Evolutionary conservation across 805 yeast species (phyloP).

Genomic region (Cephaloascus albidus): DNA sequence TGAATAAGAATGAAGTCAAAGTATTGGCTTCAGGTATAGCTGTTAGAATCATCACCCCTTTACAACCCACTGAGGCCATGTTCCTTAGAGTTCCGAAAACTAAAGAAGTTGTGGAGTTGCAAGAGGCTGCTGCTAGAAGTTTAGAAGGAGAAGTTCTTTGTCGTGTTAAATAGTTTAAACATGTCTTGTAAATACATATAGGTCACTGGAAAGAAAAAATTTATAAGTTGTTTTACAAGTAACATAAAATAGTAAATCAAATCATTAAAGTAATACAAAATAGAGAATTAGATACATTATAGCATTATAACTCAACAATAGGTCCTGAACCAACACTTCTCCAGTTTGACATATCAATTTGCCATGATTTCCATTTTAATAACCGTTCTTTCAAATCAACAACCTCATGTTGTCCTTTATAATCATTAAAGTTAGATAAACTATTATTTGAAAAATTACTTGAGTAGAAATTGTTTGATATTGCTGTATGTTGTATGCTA

Average conservation of each 20-base stretch:
- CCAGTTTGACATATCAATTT: constrained; percentile 82
- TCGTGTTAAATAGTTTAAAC: constrained; percentile 58
- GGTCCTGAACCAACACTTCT: constrained; percentile 62
- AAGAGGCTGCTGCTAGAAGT: constrained; percentile 75
- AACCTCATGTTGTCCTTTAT: constrained; percentile 33
- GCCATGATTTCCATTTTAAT: constrained; percentile 76
- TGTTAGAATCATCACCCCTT: constrained; percentile 67
- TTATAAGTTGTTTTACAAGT: no score
- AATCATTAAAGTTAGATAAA: constrained; percentile 5
- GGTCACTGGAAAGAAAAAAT: no score
- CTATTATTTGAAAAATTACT: neutral
- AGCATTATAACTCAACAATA: constrained; percentile 37
- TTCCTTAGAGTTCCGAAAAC: constrained; percentile 45
- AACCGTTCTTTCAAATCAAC: constrained; percentile 49
- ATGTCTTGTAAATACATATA: constrained; percentile 1
- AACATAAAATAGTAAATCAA: constrained; percentile 1
- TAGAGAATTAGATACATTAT: neutral
- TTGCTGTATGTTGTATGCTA: neutral
- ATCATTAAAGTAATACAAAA: constrained; percentile 2
- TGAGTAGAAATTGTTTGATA: neutral
- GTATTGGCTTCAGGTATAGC: constrained; percentile 68
- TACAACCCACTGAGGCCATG: constrained; percentile 84
- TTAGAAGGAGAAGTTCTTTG: constrained; percentile 74
- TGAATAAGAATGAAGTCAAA: constrained; percentile 54
- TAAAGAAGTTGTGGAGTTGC: constrained; percentile 59